Conservation (phyloP, 2,329 filamentous ascomycete species). For the Alternaria panax region DNA sequence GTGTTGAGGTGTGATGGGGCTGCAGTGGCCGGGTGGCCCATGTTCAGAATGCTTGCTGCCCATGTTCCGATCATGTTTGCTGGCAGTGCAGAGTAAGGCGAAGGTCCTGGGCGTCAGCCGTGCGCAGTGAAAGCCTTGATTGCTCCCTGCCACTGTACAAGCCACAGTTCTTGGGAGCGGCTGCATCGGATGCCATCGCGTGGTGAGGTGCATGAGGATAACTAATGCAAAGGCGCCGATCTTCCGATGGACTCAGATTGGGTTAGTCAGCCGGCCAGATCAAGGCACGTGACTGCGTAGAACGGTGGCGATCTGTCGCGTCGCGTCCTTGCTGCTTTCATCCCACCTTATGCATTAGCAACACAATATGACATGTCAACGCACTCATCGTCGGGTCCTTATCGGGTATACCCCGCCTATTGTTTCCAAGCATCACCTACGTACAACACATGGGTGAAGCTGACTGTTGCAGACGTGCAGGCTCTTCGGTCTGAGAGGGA, state of each 20-base stretch:
- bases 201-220: slow-evolving; percentile 23
- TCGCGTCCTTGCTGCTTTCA: slow-evolving; percentile 25
- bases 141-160: slow-evolving; percentile 25
- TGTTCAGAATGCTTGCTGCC: slow-evolving; percentile 15
- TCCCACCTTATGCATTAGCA: slow-evolving; percentile 21
- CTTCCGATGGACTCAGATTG: slow-evolving; percentile 17
- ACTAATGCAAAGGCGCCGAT: slow-evolving; percentile 31
- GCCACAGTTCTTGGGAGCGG: slow-evolving; percentile 31
- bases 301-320: slow-evolving; percentile 9
- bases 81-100: slow-evolving; percentile 22
- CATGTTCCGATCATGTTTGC: slow-evolving; percentile 17
- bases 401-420: slow-evolving; percentile 63
- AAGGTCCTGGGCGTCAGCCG: slow-evolving; percentile 13
- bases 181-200: slow-evolving; percentile 34
- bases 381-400: slow-evolving; percentile 30
- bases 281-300: slow-evolving; percentile 17
- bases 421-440: slow-evolving; percentile 68
- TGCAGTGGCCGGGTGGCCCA: slow-evolving; percentile 26
- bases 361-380: slow-evolving; percentile 44
- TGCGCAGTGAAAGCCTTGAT: slow-evolving; percentile 31
- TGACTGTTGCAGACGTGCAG: slow-evolving; percentile 64
- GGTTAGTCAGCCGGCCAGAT: neutral
- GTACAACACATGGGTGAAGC: slow-evolving; percentile 68
- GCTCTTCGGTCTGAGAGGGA: slow-evolving; percentile 56
- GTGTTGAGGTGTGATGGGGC: slow-evolving; percentile 34